Evolutionary conservation across 768 basidiomycete genomes (phyloP).

Genomic region (Rhodotorula diobovata): DNA sequence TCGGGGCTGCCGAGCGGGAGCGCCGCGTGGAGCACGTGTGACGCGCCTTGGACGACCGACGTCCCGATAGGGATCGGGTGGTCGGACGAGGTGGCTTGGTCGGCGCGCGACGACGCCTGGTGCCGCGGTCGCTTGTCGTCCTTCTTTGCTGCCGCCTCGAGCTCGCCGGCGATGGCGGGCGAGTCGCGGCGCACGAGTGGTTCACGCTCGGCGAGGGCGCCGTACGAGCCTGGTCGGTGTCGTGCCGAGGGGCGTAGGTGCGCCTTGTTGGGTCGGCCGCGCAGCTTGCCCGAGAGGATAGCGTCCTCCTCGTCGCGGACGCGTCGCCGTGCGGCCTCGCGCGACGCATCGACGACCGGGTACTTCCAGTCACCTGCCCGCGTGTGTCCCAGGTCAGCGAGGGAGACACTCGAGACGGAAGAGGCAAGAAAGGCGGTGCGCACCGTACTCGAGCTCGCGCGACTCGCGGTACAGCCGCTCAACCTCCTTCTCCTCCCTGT

Average conservation of each 20-base stretch:
- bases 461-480: conserved; percentile 65
- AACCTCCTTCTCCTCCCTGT: conserved; percentile 66
- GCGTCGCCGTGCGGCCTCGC: conserved; percentile 53
- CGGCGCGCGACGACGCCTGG: neutral
- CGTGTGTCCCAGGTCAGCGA: neutral
- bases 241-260: conserved; percentile 47
- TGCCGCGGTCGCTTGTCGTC: neutral
- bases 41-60: neutral
- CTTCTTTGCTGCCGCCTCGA: neutral
- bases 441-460: conserved; percentile 75
- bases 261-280: conserved; percentile 57
- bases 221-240: conserved; percentile 36
- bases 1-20: conserved; percentile 20
- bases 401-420: no score
- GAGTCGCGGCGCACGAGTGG: neutral
- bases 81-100: conserved; percentile 12
- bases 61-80: conserved; percentile 21
- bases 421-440: conserved; percentile 49
- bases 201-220: conserved; percentile 23
- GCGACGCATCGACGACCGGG: conserved; percentile 43
- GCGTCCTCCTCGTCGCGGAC: conserved; percentile 85
- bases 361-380: conserved; percentile 41
- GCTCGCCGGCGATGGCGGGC: neutral
- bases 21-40: conserved; percentile 41
- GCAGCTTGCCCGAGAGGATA: conserved; percentile 52